Base-by-base conservation (phyloP, 2,329 filamentous ascomycete genomes). In the Juglanconis sp. region DNA sequence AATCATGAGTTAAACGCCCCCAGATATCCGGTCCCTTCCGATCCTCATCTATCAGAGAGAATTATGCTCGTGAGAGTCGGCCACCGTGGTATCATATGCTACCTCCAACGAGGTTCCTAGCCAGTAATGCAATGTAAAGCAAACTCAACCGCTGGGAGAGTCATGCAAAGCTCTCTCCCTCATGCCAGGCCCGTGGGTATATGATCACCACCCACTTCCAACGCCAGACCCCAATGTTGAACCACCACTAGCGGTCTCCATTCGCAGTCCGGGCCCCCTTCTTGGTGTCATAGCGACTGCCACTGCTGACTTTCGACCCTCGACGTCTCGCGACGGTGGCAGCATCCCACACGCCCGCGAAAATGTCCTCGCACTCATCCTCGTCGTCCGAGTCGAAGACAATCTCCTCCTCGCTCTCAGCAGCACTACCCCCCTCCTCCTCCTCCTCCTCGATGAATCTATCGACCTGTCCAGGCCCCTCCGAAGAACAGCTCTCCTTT, bases 351-450 rank as follows among this genome's bases (percentile, higher is more conserved):
- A 76, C 77, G 1, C 86, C 86, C 0, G 79, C 74, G 70, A 89
- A 89, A 38, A 89, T 73, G 48, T 88, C 86, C 58, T 88, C 86
- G 56, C 86, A 87, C 68, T 89, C 86, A 44, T 88, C 85, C 61
- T 87, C 84, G 63, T 88, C 83, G 8, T 83, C 82, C 30, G 83
- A 87, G 73, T 88, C 83, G 65, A 88, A 87, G 46, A 79, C 75
- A 15, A 86, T 67, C 32, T 76, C 71, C 3, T 73, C 73, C 11
- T 62, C 65, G 36, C 50, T 61, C 53, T 62, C 63, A 4, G 48
- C 62, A 30, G 31, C 40, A 42, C 44, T 60, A 3, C 49, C 52
- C 46, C 65, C 57, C 17, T 67, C 67, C 13, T 67, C 65, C 11
- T 67, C 65, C 11, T 60, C 57, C 8, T 56, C 46, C 31, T 57